Percentiles rank a stretch among this genome's conserved stretches.
These are phyloP conservation scores for Thelephora ganbajun DNA, from an alignment of 768 basidiomycete genomes.

Conservation along the genomic window DNA sequence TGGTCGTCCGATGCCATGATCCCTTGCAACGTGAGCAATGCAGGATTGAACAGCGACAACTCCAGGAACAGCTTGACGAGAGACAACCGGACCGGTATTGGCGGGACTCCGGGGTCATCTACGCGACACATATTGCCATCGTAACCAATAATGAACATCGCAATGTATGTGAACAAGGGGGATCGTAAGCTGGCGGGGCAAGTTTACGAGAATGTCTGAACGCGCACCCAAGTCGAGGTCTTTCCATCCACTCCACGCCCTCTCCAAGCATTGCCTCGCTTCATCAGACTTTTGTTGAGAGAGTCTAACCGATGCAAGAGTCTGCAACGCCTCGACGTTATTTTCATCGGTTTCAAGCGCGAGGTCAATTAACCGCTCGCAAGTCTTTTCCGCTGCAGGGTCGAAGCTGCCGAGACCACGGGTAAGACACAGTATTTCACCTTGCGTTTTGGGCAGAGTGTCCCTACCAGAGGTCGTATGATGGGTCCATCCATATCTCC, in stretches of 20 bases:
- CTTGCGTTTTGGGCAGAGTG: background rate
- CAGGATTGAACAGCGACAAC: constrained; percentile 52
- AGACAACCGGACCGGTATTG: constrained; percentile 55
- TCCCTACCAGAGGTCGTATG: constrained; percentile 71
- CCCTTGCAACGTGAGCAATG: constrained; percentile 63
- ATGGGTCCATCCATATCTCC: constrained; percentile 93
- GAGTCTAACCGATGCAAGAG: constrained; percentile 76
- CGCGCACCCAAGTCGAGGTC: constrained; percentile 43
- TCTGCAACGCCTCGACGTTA: constrained; percentile 68
- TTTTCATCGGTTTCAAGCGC: constrained; percentile 63
- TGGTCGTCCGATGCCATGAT: constrained; percentile 73
- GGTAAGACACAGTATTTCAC: background rate
- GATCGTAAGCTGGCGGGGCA: too few species aligned
- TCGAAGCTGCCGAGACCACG: constrained; percentile 44
- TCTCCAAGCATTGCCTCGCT: constrained; percentile 54
- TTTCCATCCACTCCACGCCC: constrained; percentile 57
- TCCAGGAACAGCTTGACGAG: constrained; percentile 80
- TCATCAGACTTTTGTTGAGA: constrained; percentile 79
- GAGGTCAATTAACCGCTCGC: constrained; percentile 59
- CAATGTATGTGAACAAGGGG: too few species aligned
- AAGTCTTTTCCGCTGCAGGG: constrained; percentile 64
- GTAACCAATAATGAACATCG: too few species aligned
- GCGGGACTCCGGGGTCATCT: constrained; percentile 60
- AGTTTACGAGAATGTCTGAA: background rate
- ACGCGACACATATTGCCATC: background rate